Evolutionary conservation across 352 stramenopile species (phyloP), one percentile per base, ranked within the genome.

Genomic region (Phytophthora sansomeana): DNA sequence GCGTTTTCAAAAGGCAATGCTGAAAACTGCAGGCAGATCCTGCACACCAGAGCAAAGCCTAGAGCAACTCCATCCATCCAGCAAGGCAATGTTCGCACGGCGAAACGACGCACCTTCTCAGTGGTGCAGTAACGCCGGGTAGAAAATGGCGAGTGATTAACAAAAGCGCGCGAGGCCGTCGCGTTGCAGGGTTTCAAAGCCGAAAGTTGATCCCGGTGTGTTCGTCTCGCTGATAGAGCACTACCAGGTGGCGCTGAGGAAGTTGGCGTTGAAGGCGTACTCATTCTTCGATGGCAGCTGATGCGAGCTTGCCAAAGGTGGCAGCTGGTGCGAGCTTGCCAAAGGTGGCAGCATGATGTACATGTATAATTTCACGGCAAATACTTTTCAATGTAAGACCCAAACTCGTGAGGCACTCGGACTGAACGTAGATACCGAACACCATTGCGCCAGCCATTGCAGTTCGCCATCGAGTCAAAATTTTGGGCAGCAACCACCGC

Each of bases 141-240:
- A 60, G 36, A 60, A 47, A 60, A 51, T 42, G 13, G 16, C 7
- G 14, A 21, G 10, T 17, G 19, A 28, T 14, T 53, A 21, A 13
- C 26, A n/a, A 29, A 41, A 9, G 38, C 43, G 33, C 29, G n/a
- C 33, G 39, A n/a, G 29, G 17, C 39, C 19, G 53, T 60, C 39
- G 51, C 19, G 53, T 60, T 60, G 53, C 28, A 60, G 28, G 17
- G 28, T 0, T 43, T 60, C 53, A 50, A 51, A 60, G 53, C 39
- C 28, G 53, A 51, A 51, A 60, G 29, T 35, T 44, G 53, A 60
- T 63, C 55, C 55, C 16, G 19, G 29, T 53, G 55, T n/a, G 39
- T 55, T 55, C n/a, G 36, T 54, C 42, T 54, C 55, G 55, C 33
- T 63, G 42, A 46, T 54, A 63, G 41, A 55, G 55, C 42, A 32